phyloP scores from a whole-genome alignment of 2,329 filamentous ascomycete species.

The Neonectria punicea region DNA sequence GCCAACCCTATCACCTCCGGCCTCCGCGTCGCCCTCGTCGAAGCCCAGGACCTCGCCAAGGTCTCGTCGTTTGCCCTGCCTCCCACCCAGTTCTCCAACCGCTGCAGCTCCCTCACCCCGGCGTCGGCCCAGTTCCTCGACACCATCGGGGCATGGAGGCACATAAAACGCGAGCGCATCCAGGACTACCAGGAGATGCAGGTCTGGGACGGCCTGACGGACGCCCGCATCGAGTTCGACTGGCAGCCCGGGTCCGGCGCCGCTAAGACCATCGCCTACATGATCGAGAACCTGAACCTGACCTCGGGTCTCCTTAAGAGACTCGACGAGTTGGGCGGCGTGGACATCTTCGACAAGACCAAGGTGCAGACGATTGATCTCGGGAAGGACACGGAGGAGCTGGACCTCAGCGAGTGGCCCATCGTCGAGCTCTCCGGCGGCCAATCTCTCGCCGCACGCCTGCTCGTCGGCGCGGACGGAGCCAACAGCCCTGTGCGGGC shows the following conservation, averaged over 20 bases:
- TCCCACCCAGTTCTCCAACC: constrained; percentile 82
- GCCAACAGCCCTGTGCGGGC: constrained; percentile 92
- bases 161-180: constrained; percentile 77
- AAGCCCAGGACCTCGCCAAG: constrained; percentile 85
- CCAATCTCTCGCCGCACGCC: constrained; percentile 77
- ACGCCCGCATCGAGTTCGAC: constrained; percentile 89
- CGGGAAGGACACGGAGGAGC: constrained; percentile 73
- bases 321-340: constrained; percentile 74
- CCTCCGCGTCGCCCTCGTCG: constrained; percentile 87
- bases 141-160: constrained; percentile 84
- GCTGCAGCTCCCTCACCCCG: constrained; percentile 94
- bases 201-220: constrained; percentile 95
- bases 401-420: constrained; percentile 89
- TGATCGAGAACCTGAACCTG: constrained; percentile 95
- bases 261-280: constrained; percentile 84
- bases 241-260: constrained; percentile 63
- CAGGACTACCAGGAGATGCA: constrained; percentile 97
- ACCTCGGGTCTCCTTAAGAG: constrained; percentile 80
- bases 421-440: constrained; percentile 78
- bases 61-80: constrained; percentile 74
- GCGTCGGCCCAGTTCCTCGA: constrained; percentile 85
- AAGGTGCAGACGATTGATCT: constrained; percentile 83
- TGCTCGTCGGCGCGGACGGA: constrained; percentile 93
- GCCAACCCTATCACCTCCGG: constrained; percentile 78
- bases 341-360: constrained; percentile 79